Evolutionary conservation across 176 grass and related monocot genomes (phyloP), one percentile per base, ranked within the genome.

Genomic region (Eleusine indica): DNA sequence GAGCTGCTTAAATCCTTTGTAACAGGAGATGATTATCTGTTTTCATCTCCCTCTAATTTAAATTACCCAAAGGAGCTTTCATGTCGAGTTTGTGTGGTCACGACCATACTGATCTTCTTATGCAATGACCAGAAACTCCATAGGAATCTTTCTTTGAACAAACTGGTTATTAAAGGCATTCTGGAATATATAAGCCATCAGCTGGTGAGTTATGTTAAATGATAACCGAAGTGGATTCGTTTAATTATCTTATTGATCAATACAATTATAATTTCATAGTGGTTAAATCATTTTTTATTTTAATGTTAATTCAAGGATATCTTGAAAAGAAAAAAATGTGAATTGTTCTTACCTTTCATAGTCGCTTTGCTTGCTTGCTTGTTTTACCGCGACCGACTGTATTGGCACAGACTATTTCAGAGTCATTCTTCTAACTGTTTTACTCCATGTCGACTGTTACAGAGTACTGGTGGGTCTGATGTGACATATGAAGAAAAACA

Each of bases 1-100:
- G 84, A 92, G 85, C 83, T 84, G 38, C 88, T 94, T 77, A 92
- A 87, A 83, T 85, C 56, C 61, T 92, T 94, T 65, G 73, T 87
- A 83, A 51, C 47, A 71, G 92, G 86, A 91, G 85, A 88, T 80
- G 70, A 77, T 79, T 43, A 82, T 25, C 35, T 41, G n/a, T 17
- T 86, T 68, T 86, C 79, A 61, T 90, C 68, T 68, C 4, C 73
- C 47, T 86, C 88, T 52, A 63, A 74, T 42, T 69, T 86, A 16
- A 71, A 64, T 10, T 81, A 72, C 54, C 21, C 87, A 83, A 57
- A 30, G 52, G 90, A 94, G 32, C 85, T 84, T 37, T 78, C 87
- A 64, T 73, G 58, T 46, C 80, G 86, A 92, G 29, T 88, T 72
- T 80, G 71, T 87, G 69, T 80, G 71, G 85, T 85, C n/a, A 86